A percentile compares a stretch with the other conserved stretches of the same genome.
phyloP scores from a whole-genome alignment of 495 filamentous ascomycete genomes.

The Lentithecium fluviatile region DNA sequence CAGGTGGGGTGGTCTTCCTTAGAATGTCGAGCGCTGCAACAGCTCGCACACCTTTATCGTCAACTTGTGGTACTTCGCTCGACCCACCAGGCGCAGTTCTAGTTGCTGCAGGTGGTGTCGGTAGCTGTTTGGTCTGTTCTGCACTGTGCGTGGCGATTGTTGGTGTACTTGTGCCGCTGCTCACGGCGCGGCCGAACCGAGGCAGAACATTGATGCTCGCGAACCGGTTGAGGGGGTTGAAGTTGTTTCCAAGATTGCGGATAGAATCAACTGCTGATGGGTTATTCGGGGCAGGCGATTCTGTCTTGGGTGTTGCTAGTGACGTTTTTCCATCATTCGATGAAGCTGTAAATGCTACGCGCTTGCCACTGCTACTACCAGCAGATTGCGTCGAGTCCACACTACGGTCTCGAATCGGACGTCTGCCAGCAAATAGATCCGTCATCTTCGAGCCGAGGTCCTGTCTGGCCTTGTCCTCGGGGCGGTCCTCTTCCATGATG shows the following conservation, averaged over 20 bases:
- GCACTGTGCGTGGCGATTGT: conserved; percentile 22
- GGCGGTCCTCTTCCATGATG: conserved; percentile 38
- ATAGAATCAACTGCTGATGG: conserved; percentile 73
- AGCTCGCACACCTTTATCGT: conserved; percentile 36
- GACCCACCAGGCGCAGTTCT: conserved; percentile 24
- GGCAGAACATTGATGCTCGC: conserved; percentile 64
- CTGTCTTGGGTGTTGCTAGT: conserved; percentile 33
- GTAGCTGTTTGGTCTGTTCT: conserved; percentile 22
- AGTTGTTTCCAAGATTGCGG: conserved; percentile 74
- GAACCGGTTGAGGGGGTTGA: conserved; percentile 82
- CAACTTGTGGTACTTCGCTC: conserved; percentile 24
- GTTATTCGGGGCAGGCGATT: conserved; percentile 38
- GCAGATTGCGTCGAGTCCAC: conserved; percentile 70
- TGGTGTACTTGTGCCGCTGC: conserved; percentile 39
- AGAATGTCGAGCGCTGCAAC: conserved; percentile 45
- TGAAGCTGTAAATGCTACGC: conserved; percentile 44
- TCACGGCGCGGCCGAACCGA: conserved; percentile 66
- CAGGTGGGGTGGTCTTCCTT: conserved; percentile 66
- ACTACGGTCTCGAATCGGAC: conserved; percentile 66
- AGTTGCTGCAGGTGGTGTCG: neutral
- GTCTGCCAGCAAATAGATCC: conserved; percentile 62
- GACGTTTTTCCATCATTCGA: conserved; percentile 31
- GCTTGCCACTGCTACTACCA: conserved; percentile 52
- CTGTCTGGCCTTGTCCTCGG: conserved; percentile 27
- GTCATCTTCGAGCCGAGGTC: conserved; percentile 58